Evolutionary conservation across 179 eudicot species (phyloP), one percentile per base, ranked within the genome.

Genomic region (Carnegiea gigantea): DNA sequence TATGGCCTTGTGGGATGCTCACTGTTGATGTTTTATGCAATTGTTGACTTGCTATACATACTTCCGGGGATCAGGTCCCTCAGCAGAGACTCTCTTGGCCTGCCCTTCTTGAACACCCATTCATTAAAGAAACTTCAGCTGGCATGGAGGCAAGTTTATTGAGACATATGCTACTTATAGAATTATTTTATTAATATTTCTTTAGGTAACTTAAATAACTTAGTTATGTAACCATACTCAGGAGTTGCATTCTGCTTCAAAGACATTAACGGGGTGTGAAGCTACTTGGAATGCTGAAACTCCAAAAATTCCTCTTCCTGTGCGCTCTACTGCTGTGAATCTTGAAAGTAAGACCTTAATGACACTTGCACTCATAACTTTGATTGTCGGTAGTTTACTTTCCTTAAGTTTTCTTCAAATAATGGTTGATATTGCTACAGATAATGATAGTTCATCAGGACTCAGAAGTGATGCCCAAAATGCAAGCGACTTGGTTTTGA

Each of bases 21-120:
- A n/a, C 1, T 62, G 23, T 72, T 9, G 21, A 9, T 57, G 24
- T 15, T 67, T 54, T 73, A 30, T 72, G 30, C 23, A 77, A 53
- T 18, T 77, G 62, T 33, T 82, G 21, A 82, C 53, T 6, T 80
- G 28, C 24, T 59, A 77, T 70, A 75, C 53, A 65, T 44, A 82
- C 51, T 73, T 30, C 75, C 84, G 84, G 57, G 57, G 74, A 81
- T 64, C 86, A 97, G 99, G 97, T 83, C 74, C 98, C 99, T 44
- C 98, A 97, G 77, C 90, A 88, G 84, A 90, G 99, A 77, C 85
- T 97, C 78, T 90, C 98, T 64, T 97, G 99, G 99, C 99, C 99
- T 82, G 92, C 89, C 77, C 97, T 97, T 60, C 98, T 97, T 77
- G 94, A 93, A 76, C 99, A 97, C 78, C 98, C 99, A 30, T 97